Evolutionary conservation across 306 rosid genomes (phyloP), one percentile per base, ranked within the genome.

Genomic region (Hippophae tibetana): DNA sequence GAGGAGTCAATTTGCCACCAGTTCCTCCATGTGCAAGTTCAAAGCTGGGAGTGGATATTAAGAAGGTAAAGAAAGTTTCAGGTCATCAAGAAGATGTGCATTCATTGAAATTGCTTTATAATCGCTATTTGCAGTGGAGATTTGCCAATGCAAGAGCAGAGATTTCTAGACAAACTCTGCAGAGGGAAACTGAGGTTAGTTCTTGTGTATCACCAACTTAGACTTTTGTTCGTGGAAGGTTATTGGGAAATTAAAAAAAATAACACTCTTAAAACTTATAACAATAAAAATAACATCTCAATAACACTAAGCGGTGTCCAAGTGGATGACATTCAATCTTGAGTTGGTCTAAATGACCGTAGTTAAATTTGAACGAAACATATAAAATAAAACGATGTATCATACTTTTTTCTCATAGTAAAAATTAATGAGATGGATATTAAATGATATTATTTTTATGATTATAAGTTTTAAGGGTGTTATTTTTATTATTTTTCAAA

Each of bases 101-200:
- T 74, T 69, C 72, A 10, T 73, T 86, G 43, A 85, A 76, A 67
- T 38, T 89, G 81, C 74, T 81, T 43, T 55, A 89, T 60, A 89
- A 89, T 58, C 79, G 90, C 5, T 70, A 69, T 72, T 66, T 89
- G 42, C 97, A 89, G 71, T 85, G 97, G 97, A 77, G 85, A 79
- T 86, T 45, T 14, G 74, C 87, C 76, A 86, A 86, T 74, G 90
- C 86, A 10, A 89, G 60, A 72, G 78, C 79, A 1, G 69, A 66
- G 49, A 70, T 75, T 6, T 58, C 76, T 0, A 38, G 81, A 69
- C 78, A 64, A 69, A 73, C 76, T 60, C 90, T 75, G 75, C 89
- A 76, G 64, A 69, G 60, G 69, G 85, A 86, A 72, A 61, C 79
- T 52, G 79, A 79, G 95, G 97, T 89, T 42, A 48, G 40, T 72